Conservation (phyloP, 306 rosid genomes). For the Morella rubra region DNA sequence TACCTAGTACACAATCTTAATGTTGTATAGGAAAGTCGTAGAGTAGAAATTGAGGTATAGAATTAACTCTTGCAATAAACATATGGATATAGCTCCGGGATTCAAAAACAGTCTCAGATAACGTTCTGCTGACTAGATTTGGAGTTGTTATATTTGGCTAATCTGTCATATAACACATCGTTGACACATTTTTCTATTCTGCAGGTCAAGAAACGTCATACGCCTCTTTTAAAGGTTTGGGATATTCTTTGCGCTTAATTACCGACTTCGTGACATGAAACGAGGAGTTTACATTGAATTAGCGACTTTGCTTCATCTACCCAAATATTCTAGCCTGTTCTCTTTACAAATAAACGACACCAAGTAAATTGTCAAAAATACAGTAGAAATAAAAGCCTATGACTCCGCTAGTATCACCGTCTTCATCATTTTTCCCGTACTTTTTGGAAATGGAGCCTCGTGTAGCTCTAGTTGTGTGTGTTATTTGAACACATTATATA, state of each 20-base stretch:
- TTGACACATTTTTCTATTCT: not conserved
- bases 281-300: not conserved
- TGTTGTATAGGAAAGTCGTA: not conserved
- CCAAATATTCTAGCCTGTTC: not conserved
- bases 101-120: not conserved
- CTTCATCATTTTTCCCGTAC: not conserved
- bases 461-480: not conserved
- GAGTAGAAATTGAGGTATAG: not conserved
- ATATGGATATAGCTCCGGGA: no score
- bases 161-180: not conserved
- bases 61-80: not conserved
- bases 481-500: not conserved
- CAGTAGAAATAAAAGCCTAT: not conserved
- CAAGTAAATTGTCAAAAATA: not conserved
- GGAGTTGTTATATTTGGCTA: not conserved
- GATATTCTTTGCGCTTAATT: not conserved
- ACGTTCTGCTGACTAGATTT: not conserved
- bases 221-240: slow-evolving; percentile 36
- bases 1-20: not conserved
- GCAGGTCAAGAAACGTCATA: slow-evolving; percentile 44
- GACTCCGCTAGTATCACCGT: not conserved
- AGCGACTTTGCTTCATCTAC: not conserved
- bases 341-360: not conserved
- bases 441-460: not conserved
- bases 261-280: not conserved